Conservation (phyloP, 805 yeast genomes). For the Yamadazyma insecticola region DNA sequence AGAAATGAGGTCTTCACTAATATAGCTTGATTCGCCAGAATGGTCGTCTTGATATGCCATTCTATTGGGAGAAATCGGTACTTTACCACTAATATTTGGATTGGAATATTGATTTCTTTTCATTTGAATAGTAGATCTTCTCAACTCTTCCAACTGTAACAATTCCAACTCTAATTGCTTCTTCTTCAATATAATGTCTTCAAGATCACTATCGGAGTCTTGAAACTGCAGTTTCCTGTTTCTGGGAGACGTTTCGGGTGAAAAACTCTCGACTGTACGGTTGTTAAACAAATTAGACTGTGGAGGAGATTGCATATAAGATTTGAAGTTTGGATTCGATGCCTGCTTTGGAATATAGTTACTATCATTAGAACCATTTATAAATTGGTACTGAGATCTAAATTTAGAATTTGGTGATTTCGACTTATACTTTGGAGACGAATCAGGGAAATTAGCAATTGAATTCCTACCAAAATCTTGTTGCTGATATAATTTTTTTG, state of each 20-base stretch:
- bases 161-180: constrained; percentile 38
- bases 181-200: constrained; percentile 30
- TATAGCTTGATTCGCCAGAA: constrained; percentile 25
- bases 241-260: constrained; percentile 17
- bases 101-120: constrained; percentile 4
- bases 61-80: constrained; percentile 7
- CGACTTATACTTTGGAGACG: constrained; percentile 6
- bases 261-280: constrained; percentile 22
- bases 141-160: constrained; percentile 18
- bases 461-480: constrained; percentile 11
- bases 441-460: constrained; percentile 7
- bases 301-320: constrained; percentile 3
- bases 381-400: constrained; percentile 15
- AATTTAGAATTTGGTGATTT: constrained; percentile 7
- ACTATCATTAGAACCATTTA: constrained; percentile 2
- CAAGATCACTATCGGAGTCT: constrained; percentile 15
- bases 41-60: constrained; percentile 10
- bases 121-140: constrained; percentile 9
- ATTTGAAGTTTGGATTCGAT: constrained; percentile 11
- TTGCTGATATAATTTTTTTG: constrained; percentile 10
- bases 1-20: constrained; percentile 32
- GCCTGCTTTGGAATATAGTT: constrained; percentile 9
- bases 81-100: constrained; percentile 1
- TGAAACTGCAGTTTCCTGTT: constrained; percentile 1
- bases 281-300: constrained; percentile 13